phyloP scores from a whole-genome alignment of 148 eudicot species.

The Nepenthes mirabilis region DNA sequence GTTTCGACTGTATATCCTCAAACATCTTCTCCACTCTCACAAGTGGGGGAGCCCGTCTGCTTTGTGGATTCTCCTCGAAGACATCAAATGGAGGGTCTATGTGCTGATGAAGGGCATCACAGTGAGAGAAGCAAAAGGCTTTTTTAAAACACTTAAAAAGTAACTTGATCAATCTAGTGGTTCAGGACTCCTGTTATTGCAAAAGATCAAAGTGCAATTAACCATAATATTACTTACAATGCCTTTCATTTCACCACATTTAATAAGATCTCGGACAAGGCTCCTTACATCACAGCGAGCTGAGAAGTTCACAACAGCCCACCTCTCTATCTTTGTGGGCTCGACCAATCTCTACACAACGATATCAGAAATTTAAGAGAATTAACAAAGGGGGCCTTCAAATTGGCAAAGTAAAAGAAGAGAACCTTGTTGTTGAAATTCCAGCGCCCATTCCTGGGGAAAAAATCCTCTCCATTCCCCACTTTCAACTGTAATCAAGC shows the following conservation, averaged over 20 bases:
- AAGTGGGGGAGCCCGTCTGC: slow-evolving; percentile 23
- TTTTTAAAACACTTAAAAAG: too few relatives aligned
- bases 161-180: too few relatives aligned
- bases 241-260: slow-evolving; percentile 26
- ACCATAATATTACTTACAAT: slow-evolving; percentile 13
- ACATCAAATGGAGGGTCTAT: slow-evolving; percentile 17
- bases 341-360: slow-evolving; percentile 19
- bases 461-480: slow-evolving; percentile 77
- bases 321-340: slow-evolving; percentile 8
- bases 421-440: slow-evolving; percentile 83
- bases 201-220: not conserved
- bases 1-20: slow-evolving; percentile 16
- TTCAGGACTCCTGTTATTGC: too few relatives aligned
- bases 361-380: not conserved
- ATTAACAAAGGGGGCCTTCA: not conserved
- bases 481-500: slow-evolving; percentile 44
- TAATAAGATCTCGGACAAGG: slow-evolving; percentile 15
- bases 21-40: slow-evolving; percentile 39
- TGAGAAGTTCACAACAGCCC: slow-evolving; percentile 30
- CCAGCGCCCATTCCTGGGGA: slow-evolving; percentile 89
- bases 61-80: slow-evolving; percentile 25
- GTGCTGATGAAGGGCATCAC: slow-evolving; percentile 6
- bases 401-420: not conserved
- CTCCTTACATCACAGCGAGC: slow-evolving; percentile 20
- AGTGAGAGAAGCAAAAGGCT: not conserved